phyloP scores from a whole-genome alignment of 2,329 filamentous ascomycete genomes.

The Biscogniauxia mediterranea region DNA sequence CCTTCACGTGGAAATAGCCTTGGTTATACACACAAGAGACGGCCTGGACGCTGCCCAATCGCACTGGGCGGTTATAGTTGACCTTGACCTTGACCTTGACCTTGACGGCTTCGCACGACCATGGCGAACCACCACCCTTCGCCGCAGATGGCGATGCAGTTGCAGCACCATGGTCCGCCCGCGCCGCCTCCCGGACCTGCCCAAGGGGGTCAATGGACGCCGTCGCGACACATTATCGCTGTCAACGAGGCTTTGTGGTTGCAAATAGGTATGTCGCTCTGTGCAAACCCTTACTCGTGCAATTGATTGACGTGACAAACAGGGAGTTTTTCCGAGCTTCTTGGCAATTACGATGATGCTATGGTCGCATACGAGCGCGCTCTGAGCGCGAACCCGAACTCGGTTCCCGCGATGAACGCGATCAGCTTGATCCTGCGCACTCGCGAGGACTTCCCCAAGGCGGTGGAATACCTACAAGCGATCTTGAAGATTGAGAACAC shows the following conservation, averaged over 20 bases:
- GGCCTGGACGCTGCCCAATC: background rate
- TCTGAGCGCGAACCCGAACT: conserved; percentile 82
- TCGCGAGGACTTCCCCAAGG: conserved; percentile 90
- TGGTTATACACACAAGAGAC: background rate
- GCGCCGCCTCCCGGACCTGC: conserved; percentile 55
- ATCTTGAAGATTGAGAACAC: conserved; percentile 85
- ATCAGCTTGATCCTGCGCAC: conserved; percentile 89
- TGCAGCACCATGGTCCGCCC: conserved; percentile 66
- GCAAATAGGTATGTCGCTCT: conserved; percentile 71
- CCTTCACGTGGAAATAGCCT: background rate
- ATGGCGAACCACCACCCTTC: conserved; percentile 82
- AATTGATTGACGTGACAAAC: conserved; percentile 23
- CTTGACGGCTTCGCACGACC: conserved; percentile 15
- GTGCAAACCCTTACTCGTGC: background rate
- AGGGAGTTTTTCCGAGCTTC: conserved; percentile 84
- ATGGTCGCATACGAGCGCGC: conserved; percentile 90
- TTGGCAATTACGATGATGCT: conserved; percentile 86
- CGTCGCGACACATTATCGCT: conserved; percentile 71
- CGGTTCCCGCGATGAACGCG: conserved; percentile 87
- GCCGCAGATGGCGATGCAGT: conserved; percentile 71
- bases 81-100: too few species aligned
- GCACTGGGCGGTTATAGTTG: background rate
- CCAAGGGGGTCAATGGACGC: conserved; percentile 57
- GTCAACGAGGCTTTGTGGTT: conserved; percentile 91
- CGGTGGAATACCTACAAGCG: conserved; percentile 86